These are phyloP conservation scores for Blastomyces gilchristii DNA, from an alignment of 2,329 filamentous ascomycete species.

Conservation along the genomic window DNA sequence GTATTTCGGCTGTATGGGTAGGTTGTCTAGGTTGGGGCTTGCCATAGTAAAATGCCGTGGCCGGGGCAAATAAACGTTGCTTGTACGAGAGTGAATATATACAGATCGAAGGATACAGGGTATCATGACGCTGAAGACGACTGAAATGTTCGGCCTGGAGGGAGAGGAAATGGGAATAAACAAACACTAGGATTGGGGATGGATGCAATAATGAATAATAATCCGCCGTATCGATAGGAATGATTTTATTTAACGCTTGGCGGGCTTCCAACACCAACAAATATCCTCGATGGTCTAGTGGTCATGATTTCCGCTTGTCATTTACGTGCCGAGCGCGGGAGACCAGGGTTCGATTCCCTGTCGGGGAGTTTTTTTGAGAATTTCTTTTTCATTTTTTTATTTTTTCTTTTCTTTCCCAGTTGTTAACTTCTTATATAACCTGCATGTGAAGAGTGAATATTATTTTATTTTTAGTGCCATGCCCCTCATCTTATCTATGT, in stretches of 20 bases:
- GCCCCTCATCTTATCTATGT: too few relatives aligned
- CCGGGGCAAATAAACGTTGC: background rate
- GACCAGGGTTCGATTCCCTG: slow-evolving; percentile 7
- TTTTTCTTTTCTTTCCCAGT: too few relatives aligned
- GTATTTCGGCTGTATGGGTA: background rate
- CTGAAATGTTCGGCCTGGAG: background rate
- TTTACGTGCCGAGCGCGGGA: background rate
- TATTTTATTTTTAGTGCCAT: too few relatives aligned
- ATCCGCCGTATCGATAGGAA: background rate
- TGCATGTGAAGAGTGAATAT: too few relatives aligned
- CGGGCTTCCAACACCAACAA: too few relatives aligned
- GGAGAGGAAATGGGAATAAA: background rate
- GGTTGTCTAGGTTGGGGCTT: background rate
- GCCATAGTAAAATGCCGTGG: slow-evolving; percentile 3
- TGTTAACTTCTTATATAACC: too few relatives aligned
- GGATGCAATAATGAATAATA: background rate
- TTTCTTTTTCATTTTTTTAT: background rate
- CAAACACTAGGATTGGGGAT: background rate
- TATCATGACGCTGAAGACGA: background rate
- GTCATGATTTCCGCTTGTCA: slow-evolving; percentile 9
- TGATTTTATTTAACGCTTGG: background rate
- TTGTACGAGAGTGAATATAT: background rate
- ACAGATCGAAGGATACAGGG: background rate
- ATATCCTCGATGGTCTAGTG: slow-evolving; percentile 9
- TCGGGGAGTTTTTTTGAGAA: background rate